A percentile compares a stretch with the other conserved stretches of the same genome.
Conservation (phyloP, 441 rosid species). For the Populus hybrid region DNA sequence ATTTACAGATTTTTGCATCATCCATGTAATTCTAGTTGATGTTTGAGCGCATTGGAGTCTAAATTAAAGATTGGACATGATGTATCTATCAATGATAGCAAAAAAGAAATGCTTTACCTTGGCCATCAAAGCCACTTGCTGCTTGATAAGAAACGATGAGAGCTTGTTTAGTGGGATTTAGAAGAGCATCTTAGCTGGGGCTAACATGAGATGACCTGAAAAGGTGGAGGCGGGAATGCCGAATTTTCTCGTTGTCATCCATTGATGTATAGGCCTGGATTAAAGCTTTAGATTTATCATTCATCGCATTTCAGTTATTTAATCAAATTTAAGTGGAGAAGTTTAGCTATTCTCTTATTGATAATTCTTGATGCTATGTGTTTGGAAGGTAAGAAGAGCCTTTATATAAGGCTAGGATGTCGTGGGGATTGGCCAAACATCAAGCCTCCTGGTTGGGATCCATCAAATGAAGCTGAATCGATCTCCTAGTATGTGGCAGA, state of each 20-base stretch:
- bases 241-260: not conserved
- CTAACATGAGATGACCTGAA: not conserved
- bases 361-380: conserved; percentile 4
- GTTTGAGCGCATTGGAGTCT: not conserved
- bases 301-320: not conserved
- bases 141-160: not conserved
- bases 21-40: not conserved
- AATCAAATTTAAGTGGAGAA: not conserved
- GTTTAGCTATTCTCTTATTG: not conserved
- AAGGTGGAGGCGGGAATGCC: not conserved
- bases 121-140: not conserved
- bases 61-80: not conserved
- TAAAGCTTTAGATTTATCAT: not conserved
- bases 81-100: not conserved
- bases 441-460: conserved; percentile 3
- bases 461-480: conserved; percentile 28
- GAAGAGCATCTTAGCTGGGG: not conserved
- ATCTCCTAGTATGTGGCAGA: not conserved
- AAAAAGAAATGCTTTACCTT: not conserved
- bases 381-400: conserved; percentile 80
- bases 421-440: conserved; percentile 81
- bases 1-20: not conserved
- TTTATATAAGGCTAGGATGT: conserved; percentile 84
- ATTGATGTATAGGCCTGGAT: not conserved
- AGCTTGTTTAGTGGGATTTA: not conserved